Percentiles rank a stretch among this genome's conserved stretches.
Evolutionary conservation across 1,139 yeast species (phyloP).

Genomic region (Kurtzmaniella quercitrusa): DNA sequence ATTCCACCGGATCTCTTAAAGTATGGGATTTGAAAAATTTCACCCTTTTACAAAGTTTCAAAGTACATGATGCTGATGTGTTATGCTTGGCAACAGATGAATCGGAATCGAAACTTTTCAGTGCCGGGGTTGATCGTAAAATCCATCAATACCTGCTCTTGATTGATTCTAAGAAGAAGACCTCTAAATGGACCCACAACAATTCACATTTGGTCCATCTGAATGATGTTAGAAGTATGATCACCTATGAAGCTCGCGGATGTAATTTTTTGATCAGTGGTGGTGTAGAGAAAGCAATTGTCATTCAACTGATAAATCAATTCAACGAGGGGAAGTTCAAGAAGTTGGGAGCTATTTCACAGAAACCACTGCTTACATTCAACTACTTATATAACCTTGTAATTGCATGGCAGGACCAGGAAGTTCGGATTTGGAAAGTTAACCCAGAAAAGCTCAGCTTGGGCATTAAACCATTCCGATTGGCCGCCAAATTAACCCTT

Average conservation of each 20-base stretch:
- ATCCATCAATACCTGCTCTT: slow-evolving; percentile 63
- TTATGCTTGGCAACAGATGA: slow-evolving; percentile 66
- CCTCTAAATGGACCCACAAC: slow-evolving; percentile 73
- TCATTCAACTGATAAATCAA: slow-evolving; percentile 60
- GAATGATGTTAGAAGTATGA: slow-evolving; percentile 82
- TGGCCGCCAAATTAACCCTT: slow-evolving; percentile 63
- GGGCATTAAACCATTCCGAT: slow-evolving; percentile 31
- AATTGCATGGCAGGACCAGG: slow-evolving; percentile 79
- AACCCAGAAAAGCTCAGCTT: slow-evolving; percentile 24
- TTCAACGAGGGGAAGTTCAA: slow-evolving; percentile 75
- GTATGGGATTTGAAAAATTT: slow-evolving; percentile 83
- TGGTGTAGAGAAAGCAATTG: slow-evolving; percentile 82
- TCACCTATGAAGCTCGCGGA: slow-evolving; percentile 64
- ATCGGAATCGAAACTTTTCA: slow-evolving; percentile 62
- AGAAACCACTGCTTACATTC: slow-evolving; percentile 51
- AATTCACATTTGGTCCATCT: slow-evolving; percentile 80
- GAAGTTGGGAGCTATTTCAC: slow-evolving; percentile 66
- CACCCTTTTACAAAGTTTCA: slow-evolving; percentile 76
- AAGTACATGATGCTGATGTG: slow-evolving; percentile 89
- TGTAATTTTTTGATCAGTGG: slow-evolving; percentile 76
- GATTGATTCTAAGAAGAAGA: slow-evolving; percentile 18
- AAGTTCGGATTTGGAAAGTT: slow-evolving; percentile 76
- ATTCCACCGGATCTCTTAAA: slow-evolving; percentile 90
- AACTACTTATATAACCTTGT: slow-evolving; percentile 49
- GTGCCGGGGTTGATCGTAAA: slow-evolving; percentile 93